Conservation (phyloP, 345 rosid species). For the Gossypium turneri region DNA sequence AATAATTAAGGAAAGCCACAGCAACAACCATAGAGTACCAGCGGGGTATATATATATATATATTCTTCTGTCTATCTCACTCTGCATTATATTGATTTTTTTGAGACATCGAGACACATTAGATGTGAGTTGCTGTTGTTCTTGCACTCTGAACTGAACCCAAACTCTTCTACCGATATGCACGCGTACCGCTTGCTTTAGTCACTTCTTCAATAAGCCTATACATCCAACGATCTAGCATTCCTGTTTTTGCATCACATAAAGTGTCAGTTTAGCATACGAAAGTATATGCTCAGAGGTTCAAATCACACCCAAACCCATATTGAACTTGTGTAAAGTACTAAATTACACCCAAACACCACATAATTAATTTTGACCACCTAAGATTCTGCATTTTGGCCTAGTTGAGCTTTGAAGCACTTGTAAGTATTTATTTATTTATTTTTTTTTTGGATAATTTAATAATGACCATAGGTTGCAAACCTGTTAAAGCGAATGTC, state of each 20-base stretch:
- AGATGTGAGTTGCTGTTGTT: background rate
- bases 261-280: background rate
- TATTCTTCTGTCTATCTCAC: background rate
- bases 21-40: background rate
- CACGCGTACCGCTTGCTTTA: slow-evolving; percentile 40
- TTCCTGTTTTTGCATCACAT: slow-evolving; percentile 41
- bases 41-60: background rate
- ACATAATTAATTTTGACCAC: background rate
- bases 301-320: background rate
- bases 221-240: slow-evolving; percentile 98
- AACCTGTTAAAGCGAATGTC: slow-evolving; percentile 95
- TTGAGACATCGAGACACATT: background rate
- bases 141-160: background rate
- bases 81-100: background rate
- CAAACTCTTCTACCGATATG: slow-evolving; percentile 15
- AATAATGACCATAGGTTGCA: slow-evolving; percentile 8
- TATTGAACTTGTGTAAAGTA: background rate
- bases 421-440: background rate
- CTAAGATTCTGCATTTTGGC: background rate
- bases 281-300: background rate
- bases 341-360: background rate
- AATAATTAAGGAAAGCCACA: background rate
- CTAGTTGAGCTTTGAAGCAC: background rate
- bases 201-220: slow-evolving; percentile 62
- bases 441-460: background rate